Conservation (phyloP, 352 stramenopile genomes). For the Globisporangium emineosum region DNA sequence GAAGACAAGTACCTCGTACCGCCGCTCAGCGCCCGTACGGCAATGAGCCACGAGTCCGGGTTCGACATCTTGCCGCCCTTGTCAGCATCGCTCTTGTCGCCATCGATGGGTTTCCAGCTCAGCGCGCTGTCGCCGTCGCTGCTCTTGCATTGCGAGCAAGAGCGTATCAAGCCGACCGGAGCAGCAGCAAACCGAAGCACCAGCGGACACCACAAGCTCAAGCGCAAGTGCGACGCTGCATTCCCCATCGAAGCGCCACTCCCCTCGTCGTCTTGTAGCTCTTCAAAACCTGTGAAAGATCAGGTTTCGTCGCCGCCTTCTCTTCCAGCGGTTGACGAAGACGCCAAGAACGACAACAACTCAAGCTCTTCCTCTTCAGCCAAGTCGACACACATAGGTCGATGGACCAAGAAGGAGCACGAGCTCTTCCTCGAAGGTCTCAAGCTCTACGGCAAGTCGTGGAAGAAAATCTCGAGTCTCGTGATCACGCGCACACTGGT, state of each 20-base stretch:
- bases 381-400: constrained; percentile 47
- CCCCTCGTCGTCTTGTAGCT: background rate
- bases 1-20: constrained; percentile 29
- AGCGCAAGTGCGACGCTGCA: constrained; percentile 1
- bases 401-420: constrained; percentile 90
- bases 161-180: background rate
- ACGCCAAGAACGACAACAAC: background rate
- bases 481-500: constrained; percentile 84
- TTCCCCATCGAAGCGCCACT: constrained; percentile 1
- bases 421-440: constrained; percentile 87
- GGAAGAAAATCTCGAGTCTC: constrained; percentile 88
- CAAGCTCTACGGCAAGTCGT: constrained; percentile 85
- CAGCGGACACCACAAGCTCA: constrained; percentile 4
- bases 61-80: constrained; percentile 14
- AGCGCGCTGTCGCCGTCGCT: constrained; percentile 2
- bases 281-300: background rate
- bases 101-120: constrained; percentile 7
- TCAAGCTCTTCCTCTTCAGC: constrained; percentile 1
- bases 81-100: constrained; percentile 14
- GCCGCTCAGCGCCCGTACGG: constrained; percentile 2
- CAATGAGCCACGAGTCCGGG: constrained; percentile 2
- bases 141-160: constrained; percentile 8
- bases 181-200: background rate
- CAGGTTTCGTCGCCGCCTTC: background rate
- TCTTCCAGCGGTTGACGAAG: background rate